These are phyloP conservation scores for Crithidia brevicula DNA, from an alignment of 208 protist species.

Conservation along the genomic window DNA sequence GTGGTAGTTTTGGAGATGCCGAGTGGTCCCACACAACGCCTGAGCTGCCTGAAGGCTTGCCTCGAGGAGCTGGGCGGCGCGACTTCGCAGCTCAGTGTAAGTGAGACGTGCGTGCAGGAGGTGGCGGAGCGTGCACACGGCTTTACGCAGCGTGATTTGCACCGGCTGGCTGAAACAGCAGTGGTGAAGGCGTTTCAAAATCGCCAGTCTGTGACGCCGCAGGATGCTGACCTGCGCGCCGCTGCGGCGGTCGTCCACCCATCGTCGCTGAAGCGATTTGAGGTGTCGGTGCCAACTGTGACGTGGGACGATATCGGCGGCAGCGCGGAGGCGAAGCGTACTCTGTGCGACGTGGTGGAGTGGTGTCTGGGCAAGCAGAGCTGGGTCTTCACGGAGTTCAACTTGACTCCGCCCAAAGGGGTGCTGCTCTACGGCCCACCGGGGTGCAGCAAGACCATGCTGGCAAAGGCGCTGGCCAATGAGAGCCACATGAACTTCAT, in stretches of 20 bases:
- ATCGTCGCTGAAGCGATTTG: conserved; percentile 59
- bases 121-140: conserved; percentile 54
- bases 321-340: conserved; percentile 90
- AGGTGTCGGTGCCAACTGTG: conserved; percentile 89
- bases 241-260: conserved; percentile 47
- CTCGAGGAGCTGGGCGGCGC: conserved; percentile 11
- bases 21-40: conserved; percentile 25
- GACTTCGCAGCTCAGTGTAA: conserved; percentile 1
- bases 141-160: conserved; percentile 67
- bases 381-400: conserved; percentile 92
- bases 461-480: conserved; percentile 98
- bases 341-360: conserved; percentile 89
- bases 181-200: conserved; percentile 37
- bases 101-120: conserved; percentile 21
- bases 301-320: conserved; percentile 96
- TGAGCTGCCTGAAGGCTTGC: conserved; percentile 27
- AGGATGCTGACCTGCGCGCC: conserved; percentile 31
- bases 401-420: conserved; percentile 92
- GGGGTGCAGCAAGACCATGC: conserved; percentile 99
- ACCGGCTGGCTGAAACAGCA: conserved; percentile 48
- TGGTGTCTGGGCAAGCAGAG: conserved; percentile 92
- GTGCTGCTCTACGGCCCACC: conserved; percentile 98
- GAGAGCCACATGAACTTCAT: conserved; percentile 87
- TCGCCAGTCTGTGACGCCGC: conserved; percentile 17
- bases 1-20: conserved; percentile 33